These are phyloP conservation scores for Xylaria curta DNA, from an alignment of 495 filamentous ascomycete genomes.

Conservation along the genomic window DNA sequence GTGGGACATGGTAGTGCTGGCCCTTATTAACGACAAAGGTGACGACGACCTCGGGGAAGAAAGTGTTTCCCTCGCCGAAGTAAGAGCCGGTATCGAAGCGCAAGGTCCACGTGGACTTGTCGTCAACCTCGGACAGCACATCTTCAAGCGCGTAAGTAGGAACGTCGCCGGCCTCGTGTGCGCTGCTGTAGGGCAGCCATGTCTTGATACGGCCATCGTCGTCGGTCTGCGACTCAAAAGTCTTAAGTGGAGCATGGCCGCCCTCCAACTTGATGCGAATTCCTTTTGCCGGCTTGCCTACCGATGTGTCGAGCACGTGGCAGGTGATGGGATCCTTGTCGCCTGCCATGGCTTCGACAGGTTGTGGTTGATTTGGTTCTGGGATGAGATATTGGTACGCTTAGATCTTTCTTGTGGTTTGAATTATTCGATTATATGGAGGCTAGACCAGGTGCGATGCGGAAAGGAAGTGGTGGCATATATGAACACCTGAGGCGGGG, in stretches of 20 bases:
- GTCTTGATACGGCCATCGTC: constrained; percentile 82
- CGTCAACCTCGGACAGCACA: constrained; percentile 48
- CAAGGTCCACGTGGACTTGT: constrained; percentile 65
- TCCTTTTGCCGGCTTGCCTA: constrained; percentile 70
- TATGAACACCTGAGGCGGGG: constrained; percentile 37
- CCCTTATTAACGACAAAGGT: constrained; percentile 76
- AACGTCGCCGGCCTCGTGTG: constrained; percentile 53
- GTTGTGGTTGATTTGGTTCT: background rate
- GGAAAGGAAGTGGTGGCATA: background rate
- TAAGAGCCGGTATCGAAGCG: constrained; percentile 79
- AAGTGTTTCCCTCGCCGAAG: constrained; percentile 77
- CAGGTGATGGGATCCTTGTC: constrained; percentile 63
- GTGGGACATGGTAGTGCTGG: constrained; percentile 90
- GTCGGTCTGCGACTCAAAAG: constrained; percentile 72
- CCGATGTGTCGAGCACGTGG: constrained; percentile 67
- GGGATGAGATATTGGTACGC: background rate
- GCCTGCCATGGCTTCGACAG: constrained; percentile 34
- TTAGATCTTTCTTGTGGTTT: background rate
- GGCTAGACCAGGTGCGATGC: background rate
- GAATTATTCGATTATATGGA: background rate
- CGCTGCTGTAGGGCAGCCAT: constrained; percentile 67
- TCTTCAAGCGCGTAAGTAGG: constrained; percentile 59
- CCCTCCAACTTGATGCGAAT: constrained; percentile 81
- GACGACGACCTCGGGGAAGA: constrained; percentile 91
- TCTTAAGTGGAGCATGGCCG: constrained; percentile 65